These are phyloP conservation scores for Arachis monticola DNA, from an alignment of 331 rosid species.

Conservation along the genomic window DNA sequence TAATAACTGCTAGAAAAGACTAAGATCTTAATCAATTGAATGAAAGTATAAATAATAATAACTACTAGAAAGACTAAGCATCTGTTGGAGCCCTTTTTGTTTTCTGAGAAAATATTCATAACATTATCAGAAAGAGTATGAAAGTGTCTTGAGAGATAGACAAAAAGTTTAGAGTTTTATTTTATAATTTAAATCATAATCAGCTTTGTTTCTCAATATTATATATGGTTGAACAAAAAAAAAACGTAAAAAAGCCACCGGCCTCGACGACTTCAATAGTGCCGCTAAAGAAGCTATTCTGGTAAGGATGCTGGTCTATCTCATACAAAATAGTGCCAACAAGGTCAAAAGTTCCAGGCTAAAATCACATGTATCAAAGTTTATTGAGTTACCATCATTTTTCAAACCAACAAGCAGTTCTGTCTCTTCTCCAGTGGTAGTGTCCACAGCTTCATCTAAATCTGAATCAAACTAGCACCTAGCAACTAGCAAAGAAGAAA, in stretches of 20 bases:
- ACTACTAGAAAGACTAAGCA: no score
- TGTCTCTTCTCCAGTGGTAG: no score
- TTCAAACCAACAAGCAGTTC: no score
- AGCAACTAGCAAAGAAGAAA: no score
- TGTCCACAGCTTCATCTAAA: no score
- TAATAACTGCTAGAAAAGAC: not conserved
- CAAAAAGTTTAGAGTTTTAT: not conserved
- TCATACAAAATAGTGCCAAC: no score
- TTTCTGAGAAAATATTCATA: conserved; percentile 26
- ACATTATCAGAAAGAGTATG: conserved; percentile 20
- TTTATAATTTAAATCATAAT: conserved; percentile 6
- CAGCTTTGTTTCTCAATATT: not conserved
- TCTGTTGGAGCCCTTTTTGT: conserved; percentile 78
- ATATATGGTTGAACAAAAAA: not conserved
- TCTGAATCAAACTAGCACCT: no score
- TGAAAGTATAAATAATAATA: not conserved
- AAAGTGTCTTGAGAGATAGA: conserved; percentile 1
- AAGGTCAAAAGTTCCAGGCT: no score
- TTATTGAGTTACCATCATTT: no score
- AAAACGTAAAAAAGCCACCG: conserved; percentile 44
- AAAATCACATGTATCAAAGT: no score
- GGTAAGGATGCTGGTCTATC: conserved; percentile 55
- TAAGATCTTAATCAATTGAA: not conserved
- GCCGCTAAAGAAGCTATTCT: conserved; percentile 83
- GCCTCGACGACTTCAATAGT: conserved; percentile 90